A percentile compares a stretch with the other conserved stretches of the same genome.
phyloP scores from a whole-genome alignment of 345 rosid species.

The Arabidopsis suecica region DNA sequence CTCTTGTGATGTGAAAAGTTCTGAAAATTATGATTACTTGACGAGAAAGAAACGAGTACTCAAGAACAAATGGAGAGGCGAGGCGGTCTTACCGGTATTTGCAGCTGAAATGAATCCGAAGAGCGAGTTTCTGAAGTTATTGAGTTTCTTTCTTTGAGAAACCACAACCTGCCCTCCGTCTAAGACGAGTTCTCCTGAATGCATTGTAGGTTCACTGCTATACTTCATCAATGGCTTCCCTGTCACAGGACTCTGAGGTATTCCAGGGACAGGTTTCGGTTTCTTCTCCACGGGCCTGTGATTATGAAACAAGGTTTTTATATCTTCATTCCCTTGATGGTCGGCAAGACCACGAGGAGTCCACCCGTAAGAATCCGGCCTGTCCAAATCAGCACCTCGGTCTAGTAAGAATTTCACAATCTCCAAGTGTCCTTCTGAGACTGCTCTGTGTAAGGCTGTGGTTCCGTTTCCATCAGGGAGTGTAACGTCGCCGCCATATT shows the following conservation, averaged over 20 bases:
- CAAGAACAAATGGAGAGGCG: neutral
- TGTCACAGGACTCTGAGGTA: conserved; percentile 18
- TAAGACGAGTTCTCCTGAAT: conserved; percentile 56
- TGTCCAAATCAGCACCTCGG: conserved; percentile 66
- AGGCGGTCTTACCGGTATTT: conserved; percentile 50
- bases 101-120: conserved; percentile 82
- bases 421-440: conserved; percentile 64
- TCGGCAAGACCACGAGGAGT: conserved; percentile 73
- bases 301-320: conserved; percentile 51
- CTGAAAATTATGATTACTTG: conserved; percentile 14
- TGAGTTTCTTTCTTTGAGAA: conserved; percentile 51
- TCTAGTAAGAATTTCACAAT: conserved; percentile 69
- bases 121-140: conserved; percentile 67
- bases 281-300: conserved; percentile 39
- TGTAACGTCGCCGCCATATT: conserved; percentile 69
- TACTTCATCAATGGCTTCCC: conserved; percentile 57
- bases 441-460: conserved; percentile 74
- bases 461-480: conserved; percentile 54
- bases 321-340: conserved; percentile 84
- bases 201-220: conserved; percentile 64
- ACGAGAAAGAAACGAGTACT: neutral
- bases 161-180: conserved; percentile 46
- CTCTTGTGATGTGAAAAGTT: neutral
- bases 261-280: conserved; percentile 4
- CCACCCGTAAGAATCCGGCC: conserved; percentile 71